A percentile compares a stretch with the other conserved stretches of the same genome.
Evolutionary conservation across 495 filamentous ascomycete species (phyloP).

Genomic region (Apodospora peruviana): DNA sequence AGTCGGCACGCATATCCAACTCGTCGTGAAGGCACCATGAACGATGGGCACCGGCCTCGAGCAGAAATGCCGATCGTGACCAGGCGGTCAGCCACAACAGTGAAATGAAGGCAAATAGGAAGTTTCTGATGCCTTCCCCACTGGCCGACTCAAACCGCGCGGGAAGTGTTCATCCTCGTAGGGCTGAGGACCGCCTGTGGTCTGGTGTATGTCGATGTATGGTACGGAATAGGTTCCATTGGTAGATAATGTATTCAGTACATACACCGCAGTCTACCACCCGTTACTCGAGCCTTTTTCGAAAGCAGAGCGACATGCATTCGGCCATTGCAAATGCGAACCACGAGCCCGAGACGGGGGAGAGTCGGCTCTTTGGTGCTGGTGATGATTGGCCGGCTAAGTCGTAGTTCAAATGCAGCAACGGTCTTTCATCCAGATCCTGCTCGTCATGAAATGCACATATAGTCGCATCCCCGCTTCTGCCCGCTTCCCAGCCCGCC

Average conservation of each 20-base stretch:
- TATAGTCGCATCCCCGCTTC: conserved; percentile 3
- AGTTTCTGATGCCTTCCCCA: no score
- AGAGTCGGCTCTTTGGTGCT: neutral
- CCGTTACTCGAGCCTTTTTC: neutral
- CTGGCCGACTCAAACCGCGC: no score
- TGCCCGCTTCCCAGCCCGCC: conserved; percentile 4
- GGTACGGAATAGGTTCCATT: no score
- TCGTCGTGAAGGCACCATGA: no score
- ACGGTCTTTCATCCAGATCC: neutral
- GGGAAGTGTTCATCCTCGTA: conserved; percentile 8
- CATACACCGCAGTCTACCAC: neutral
- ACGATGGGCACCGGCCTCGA: no score
- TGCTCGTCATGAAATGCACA: neutral
- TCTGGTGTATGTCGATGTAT: no score
- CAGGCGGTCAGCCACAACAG: no score
- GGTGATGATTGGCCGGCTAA: neutral
- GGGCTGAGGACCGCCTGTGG: conserved; percentile 3
- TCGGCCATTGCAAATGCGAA: no score
- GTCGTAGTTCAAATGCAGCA: neutral
- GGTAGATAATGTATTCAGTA: neutral
- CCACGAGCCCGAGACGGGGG: no score
- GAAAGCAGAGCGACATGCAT: neutral
- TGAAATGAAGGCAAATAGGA: no score
- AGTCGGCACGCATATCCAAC: no score
- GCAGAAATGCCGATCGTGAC: no score